Conservation (phyloP, 495 filamentous ascomycete species). For the Talaromyces trachyspermus region DNA sequence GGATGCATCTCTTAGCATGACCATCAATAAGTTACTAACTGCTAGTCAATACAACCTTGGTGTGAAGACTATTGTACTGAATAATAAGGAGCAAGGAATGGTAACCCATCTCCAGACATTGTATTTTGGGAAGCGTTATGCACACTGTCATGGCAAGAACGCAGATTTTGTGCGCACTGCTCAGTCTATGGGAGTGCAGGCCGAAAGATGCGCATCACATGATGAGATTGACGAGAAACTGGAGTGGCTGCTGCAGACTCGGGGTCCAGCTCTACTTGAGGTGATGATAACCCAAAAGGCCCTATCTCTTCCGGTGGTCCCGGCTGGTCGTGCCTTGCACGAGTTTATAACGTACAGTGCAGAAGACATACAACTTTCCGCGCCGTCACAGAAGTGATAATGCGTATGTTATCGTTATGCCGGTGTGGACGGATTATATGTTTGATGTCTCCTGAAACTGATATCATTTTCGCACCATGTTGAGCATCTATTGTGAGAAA, state of each 20-base stretch:
- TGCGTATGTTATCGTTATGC: too few relatives aligned
- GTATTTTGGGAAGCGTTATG: conserved; percentile 87
- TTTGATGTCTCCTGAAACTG: too few relatives aligned
- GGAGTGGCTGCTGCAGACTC: conserved; percentile 77
- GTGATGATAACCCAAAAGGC: conserved; percentile 71
- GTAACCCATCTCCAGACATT: conserved; percentile 92
- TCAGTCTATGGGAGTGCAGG: conserved; percentile 74
- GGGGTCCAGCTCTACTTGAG: conserved; percentile 67
- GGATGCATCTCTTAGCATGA: conserved; percentile 94
- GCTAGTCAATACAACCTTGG: conserved; percentile 89
- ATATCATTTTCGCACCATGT: too few relatives aligned
- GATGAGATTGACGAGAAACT: conserved; percentile 68
- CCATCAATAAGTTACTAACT: conserved; percentile 79
- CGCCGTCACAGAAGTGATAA: too few relatives aligned
- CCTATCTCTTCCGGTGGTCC: conserved; percentile 96
- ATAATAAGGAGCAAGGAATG: conserved; percentile 94
- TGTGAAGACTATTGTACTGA: conserved; percentile 83
- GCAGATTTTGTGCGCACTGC: conserved; percentile 79
- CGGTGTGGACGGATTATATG: too few relatives aligned
- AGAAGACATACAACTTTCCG: too few relatives aligned
- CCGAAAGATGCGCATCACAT: conserved; percentile 53
- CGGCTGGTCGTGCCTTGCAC: conserved; percentile 73
- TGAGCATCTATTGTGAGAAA: too few relatives aligned
- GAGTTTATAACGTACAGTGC: conserved; percentile 70
- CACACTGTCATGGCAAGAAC: conserved; percentile 85